phyloP scores from a whole-genome alignment of 495 filamentous ascomycete species.

The Amorphotheca resinae region DNA sequence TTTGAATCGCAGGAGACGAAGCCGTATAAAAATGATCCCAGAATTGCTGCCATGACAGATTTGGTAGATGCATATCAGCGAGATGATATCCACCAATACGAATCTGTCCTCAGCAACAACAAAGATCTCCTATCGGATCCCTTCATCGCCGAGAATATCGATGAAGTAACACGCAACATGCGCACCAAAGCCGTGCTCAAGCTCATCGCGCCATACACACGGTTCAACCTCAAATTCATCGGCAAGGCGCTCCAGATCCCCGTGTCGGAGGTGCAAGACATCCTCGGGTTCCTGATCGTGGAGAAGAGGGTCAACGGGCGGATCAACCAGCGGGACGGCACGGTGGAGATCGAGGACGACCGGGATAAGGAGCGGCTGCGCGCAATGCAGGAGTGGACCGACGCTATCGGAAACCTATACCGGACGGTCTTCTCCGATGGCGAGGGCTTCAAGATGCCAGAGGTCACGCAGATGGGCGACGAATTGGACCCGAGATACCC shows the following conservation, averaged over 20 bases:
- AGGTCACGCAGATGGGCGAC: conserved; percentile 22
- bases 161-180: conserved; percentile 97
- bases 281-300: conserved; percentile 83
- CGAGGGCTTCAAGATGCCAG: conserved; percentile 49
- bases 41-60: conserved; percentile 93
- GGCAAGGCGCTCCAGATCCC: conserved; percentile 76
- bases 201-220: conserved; percentile 86
- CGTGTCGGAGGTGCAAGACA: conserved; percentile 78
- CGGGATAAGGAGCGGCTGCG: conserved; percentile 62
- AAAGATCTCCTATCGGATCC: conserved; percentile 81
- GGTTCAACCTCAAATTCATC: conserved; percentile 77
- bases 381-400: conserved; percentile 62
- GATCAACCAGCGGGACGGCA: conserved; percentile 79
- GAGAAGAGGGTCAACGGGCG: conserved; percentile 75
- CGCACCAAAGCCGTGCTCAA: conserved; percentile 91
- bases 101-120: conserved; percentile 75
- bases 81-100: conserved; percentile 88
- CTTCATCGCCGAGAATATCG: conserved; percentile 98
- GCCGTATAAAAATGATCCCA: conserved; percentile 89
- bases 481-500: conserved; percentile 17
- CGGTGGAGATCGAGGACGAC: conserved; percentile 63
- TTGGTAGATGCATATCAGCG: conserved; percentile 93
- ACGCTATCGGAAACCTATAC: conserved; percentile 53
- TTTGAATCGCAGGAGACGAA: conserved; percentile 99
- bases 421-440: conserved; percentile 53